Conservation (phyloP, 2,329 filamentous ascomycete genomes). For the Colletotrichum lentis region DNA sequence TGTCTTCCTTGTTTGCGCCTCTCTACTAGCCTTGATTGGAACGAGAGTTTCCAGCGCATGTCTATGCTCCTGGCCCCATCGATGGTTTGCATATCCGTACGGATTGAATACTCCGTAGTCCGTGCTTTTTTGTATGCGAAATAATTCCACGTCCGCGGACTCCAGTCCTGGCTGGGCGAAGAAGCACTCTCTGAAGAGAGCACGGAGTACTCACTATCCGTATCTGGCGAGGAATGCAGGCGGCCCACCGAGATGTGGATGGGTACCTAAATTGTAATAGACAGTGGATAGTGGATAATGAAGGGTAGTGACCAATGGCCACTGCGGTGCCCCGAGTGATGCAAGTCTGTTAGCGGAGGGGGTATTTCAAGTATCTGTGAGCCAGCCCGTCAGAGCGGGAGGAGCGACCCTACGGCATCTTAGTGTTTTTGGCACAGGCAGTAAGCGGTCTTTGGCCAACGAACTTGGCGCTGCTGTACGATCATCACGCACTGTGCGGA, state of each 20-base stretch:
- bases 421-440: slow-evolving; percentile 25
- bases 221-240: neutral
- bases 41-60: neutral
- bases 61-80: neutral
- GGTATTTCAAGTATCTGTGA: slow-evolving; percentile 12
- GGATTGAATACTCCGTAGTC: neutral
- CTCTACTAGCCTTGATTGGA: slow-evolving; percentile 6
- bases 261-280: no score
- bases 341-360: slow-evolving; percentile 25
- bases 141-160: neutral
- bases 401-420: slow-evolving; percentile 25
- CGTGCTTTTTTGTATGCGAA: neutral
- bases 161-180: neutral
- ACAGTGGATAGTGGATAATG: neutral
- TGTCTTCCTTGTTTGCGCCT: slow-evolving; percentile 9
- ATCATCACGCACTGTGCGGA: neutral
- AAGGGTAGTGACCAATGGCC: neutral
- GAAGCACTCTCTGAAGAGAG: no score
- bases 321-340: slow-evolving; percentile 20
- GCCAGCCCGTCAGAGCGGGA: slow-evolving; percentile 34
- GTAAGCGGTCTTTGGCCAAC: slow-evolving; percentile 23
- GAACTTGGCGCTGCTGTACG: neutral
- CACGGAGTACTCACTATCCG: no score
- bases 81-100: neutral
- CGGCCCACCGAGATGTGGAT: neutral